Conservation (phyloP, 352 stramenopile genomes). For the Globisporangium yorkense region DNA sequence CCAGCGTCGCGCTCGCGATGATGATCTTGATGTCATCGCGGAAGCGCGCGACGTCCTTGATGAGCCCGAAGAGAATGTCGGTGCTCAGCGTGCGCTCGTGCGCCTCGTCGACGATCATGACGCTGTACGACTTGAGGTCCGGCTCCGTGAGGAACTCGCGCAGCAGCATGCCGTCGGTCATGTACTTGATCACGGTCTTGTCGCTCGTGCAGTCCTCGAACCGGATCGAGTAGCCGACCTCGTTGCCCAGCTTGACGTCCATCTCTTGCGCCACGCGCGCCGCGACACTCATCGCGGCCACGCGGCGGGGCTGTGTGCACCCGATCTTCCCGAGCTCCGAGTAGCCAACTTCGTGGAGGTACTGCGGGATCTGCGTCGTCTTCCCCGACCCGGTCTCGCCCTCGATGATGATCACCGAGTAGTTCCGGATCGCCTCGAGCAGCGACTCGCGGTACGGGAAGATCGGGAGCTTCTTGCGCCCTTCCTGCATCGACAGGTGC, state of each 20-base stretch:
- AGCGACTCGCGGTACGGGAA: conserved; percentile 98
- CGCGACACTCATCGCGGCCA: conserved; percentile 99
- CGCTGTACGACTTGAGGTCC: conserved; percentile 94
- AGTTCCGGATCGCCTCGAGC: conserved; percentile 95
- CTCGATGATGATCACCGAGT: conserved; percentile 83
- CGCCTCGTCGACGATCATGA: conserved; percentile 99
- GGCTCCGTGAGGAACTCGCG: conserved; percentile 98
- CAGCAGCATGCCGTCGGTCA: conserved; percentile 99
- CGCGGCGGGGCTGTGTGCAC: conserved; percentile 93
- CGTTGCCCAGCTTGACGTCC: conserved; percentile 94
- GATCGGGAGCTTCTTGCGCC: conserved; percentile 95
- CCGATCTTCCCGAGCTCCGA: conserved; percentile 95
- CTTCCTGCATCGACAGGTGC: conserved; percentile 94
- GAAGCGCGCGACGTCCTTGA: conserved; percentile 98
- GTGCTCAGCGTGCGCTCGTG: conserved; percentile 98
- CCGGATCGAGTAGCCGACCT: conserved; percentile 98
- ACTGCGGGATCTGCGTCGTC: conserved; percentile 99
- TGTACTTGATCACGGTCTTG: conserved; percentile 98
- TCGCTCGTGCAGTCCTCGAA: conserved; percentile 99
- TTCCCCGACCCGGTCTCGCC: conserved; percentile 95
- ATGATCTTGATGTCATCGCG: conserved; percentile 97
- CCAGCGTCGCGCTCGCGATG: conserved; percentile 95
- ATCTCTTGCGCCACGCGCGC: conserved; percentile 98
- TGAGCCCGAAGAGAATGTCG: conserved; percentile 98
- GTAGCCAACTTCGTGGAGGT: conserved; percentile 95